Conservation (phyloP, 306 rosid genomes). For the Fragaria nilgerrensis region DNA sequence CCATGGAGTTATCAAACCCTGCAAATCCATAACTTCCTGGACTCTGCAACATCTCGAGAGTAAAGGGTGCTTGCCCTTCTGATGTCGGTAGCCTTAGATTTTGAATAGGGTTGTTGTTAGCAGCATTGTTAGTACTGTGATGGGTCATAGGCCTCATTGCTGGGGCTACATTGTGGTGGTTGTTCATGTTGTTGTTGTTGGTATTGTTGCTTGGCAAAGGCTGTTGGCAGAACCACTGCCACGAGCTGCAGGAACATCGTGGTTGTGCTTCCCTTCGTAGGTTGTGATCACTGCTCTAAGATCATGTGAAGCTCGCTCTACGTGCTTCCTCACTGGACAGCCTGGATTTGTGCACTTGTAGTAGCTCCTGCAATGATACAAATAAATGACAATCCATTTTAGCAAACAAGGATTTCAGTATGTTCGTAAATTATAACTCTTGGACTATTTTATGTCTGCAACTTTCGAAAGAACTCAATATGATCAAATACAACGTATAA, state of each 20-base stretch:
- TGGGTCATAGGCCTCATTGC: constrained; percentile 45
- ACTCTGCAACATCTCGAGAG: constrained; percentile 50
- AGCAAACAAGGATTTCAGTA: neutral
- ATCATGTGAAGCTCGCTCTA: constrained; percentile 90
- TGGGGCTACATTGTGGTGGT: constrained; percentile 23
- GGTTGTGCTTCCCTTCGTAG: constrained; percentile 95
- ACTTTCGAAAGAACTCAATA: neutral
- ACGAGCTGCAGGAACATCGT: constrained; percentile 88
- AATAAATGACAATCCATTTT: neutral
- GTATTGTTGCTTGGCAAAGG: constrained; percentile 37
- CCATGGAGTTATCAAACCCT: constrained; percentile 47
- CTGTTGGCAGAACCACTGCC: constrained; percentile 65
- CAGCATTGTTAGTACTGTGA: constrained; percentile 22
- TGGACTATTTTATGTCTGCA: neutral
- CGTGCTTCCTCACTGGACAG: constrained; percentile 93
- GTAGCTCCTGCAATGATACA: constrained; percentile 67
- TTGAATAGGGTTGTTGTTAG: constrained; percentile 31
- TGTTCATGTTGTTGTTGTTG: constrained; percentile 11
- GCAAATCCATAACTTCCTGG: constrained; percentile 43
- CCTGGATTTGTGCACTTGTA: constrained; percentile 89
- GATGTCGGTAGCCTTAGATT: constrained; percentile 32
- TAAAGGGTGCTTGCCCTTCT: constrained; percentile 43
- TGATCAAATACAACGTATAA: neutral
- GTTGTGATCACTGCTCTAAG: constrained; percentile 89
- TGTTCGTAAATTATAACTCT: neutral